Conservation (phyloP, 176 grass and related monocot genomes). For the Panicum miliaceum region DNA sequence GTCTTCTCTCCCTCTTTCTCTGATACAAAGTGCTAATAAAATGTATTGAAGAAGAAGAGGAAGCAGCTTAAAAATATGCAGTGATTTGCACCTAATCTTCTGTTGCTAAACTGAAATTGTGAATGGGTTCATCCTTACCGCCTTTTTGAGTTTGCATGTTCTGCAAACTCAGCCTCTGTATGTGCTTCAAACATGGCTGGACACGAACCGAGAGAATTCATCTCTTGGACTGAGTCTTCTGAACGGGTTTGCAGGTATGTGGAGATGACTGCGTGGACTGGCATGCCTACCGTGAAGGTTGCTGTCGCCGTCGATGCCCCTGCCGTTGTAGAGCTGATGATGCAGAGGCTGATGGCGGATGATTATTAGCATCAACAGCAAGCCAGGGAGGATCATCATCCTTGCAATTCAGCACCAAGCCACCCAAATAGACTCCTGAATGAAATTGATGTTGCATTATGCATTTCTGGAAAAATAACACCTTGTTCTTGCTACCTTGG, state of each 20-base stretch:
- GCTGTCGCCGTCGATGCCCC: constrained; percentile 86
- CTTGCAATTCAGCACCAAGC: neutral
- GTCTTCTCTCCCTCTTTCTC: neutral
- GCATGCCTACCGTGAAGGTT: constrained; percentile 75
- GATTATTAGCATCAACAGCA: neutral
- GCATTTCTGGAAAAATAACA: neutral
- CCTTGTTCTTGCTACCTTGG: neutral
- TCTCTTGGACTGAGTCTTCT: neutral
- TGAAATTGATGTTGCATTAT: neutral
- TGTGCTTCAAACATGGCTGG: neutral
- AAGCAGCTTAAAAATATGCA: neutral
- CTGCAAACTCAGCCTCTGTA: neutral
- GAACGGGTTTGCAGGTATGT: constrained; percentile 45
- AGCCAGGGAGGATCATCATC: neutral
- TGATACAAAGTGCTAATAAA: neutral
- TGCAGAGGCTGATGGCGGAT: constrained; percentile 65
- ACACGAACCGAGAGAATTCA: neutral
- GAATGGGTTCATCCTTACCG: neutral
- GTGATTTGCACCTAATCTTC: neutral
- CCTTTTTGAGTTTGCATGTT: neutral
- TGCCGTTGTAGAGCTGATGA: constrained; percentile 59
- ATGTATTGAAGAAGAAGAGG: neutral
- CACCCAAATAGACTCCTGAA: neutral
- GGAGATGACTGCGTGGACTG: constrained; percentile 69
- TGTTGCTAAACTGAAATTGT: neutral